Percentiles rank a stretch among this genome's conserved stretches.
phyloP scores from a whole-genome alignment of 805 yeast species.

The Spathaspora hagerdaliae region DNA sequence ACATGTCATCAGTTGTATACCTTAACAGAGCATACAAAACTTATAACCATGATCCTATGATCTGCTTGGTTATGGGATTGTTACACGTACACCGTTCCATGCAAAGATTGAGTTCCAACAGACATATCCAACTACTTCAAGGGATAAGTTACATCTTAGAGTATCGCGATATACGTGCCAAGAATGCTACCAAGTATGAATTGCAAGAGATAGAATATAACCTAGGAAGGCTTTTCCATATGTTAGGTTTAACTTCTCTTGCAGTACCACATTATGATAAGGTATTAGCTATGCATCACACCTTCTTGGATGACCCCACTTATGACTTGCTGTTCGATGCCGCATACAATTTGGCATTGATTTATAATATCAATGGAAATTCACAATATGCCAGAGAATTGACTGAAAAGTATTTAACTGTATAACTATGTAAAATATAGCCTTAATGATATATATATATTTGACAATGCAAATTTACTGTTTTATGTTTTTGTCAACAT shows the following conservation, averaged over 20 bases:
- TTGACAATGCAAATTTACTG: too few species aligned
- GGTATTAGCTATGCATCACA: constrained; percentile 47
- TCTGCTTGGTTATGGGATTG: constrained; percentile 70
- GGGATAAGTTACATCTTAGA: constrained; percentile 77
- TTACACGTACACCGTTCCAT: constrained; percentile 86
- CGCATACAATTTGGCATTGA: constrained; percentile 77
- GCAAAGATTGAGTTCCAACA: constrained; percentile 81
- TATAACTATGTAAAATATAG: not conserved
- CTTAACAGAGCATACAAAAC: constrained; percentile 65
- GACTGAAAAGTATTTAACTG: constrained; percentile 59
- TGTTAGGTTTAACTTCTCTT: constrained; percentile 68
- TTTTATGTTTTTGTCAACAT: not conserved
- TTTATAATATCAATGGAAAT: constrained; percentile 77
- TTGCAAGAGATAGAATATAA: constrained; percentile 79
- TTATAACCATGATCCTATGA: constrained; percentile 72
- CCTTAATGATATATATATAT: too few species aligned
- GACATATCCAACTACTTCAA: constrained; percentile 85
- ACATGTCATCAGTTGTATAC: constrained; percentile 77
- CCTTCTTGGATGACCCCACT: constrained; percentile 34
- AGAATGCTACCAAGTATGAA: constrained; percentile 42
- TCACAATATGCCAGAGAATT: constrained; percentile 56
- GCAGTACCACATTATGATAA: constrained; percentile 73
- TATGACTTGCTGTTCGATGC: constrained; percentile 71
- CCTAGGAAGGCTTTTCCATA: constrained; percentile 79
- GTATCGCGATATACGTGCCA: constrained; percentile 53